These are phyloP conservation scores for Geotrichum ghanense DNA, from an alignment of 805 yeast species.

Conservation along the genomic window DNA sequence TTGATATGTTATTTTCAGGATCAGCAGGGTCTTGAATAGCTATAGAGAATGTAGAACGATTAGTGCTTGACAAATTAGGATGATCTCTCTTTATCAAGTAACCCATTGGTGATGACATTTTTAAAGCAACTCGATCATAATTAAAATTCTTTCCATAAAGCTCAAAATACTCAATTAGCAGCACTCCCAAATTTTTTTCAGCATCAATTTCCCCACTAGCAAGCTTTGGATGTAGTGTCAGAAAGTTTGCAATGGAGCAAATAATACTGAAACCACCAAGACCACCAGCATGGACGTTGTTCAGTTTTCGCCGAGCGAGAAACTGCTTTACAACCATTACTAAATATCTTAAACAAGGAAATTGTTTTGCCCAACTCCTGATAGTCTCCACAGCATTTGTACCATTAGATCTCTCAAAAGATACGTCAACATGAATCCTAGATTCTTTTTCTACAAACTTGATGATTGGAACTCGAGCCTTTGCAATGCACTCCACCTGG, in stretches of 20 bases:
- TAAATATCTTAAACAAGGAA: slow-evolving; percentile 74
- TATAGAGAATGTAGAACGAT: slow-evolving; percentile 43
- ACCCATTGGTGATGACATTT: slow-evolving; percentile 44
- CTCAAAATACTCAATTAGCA: slow-evolving; percentile 85
- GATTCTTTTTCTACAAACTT: slow-evolving; percentile 71
- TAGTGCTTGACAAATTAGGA: slow-evolving; percentile 38
- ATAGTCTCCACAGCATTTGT: slow-evolving; percentile 72
- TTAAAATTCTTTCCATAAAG: slow-evolving; percentile 84
- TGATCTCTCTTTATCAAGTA: slow-evolving; percentile 50
- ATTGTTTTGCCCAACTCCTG: slow-evolving; percentile 55
- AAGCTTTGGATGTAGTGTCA: slow-evolving; percentile 68
- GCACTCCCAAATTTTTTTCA: slow-evolving; percentile 68
- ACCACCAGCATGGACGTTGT: slow-evolving; percentile 88
- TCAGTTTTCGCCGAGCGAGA: slow-evolving; percentile 60
- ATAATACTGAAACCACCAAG: slow-evolving; percentile 92
- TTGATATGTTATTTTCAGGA: slow-evolving; percentile 65
- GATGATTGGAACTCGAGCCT: slow-evolving; percentile 88
- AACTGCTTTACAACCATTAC: slow-evolving; percentile 80
- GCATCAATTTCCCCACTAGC: slow-evolving; percentile 56
- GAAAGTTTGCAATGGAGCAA: slow-evolving; percentile 69
- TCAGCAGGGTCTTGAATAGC: slow-evolving; percentile 89
- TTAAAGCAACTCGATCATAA: slow-evolving; percentile 65
- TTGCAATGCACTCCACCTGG: slow-evolving; percentile 73
- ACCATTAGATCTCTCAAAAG: slow-evolving; percentile 80
- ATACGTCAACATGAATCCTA: slow-evolving; percentile 71